Conservation (phyloP, 495 filamentous ascomycete species). For the Aspergillus taichungensis region DNA sequence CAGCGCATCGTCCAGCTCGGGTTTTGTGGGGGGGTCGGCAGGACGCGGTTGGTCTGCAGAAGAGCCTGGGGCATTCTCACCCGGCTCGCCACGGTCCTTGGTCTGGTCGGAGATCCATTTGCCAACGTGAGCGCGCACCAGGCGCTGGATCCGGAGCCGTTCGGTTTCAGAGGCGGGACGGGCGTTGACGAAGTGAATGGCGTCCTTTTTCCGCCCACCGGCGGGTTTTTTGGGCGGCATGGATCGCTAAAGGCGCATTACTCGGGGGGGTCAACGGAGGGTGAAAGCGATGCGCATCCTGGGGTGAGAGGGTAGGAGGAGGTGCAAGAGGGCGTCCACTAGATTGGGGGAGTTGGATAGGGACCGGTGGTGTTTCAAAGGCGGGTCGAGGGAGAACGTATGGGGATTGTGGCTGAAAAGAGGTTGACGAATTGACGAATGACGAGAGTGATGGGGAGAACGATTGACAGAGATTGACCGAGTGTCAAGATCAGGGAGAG, state of each 20-base stretch:
- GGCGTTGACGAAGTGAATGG: slow-evolving; percentile 35
- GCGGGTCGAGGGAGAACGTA: too few relatives aligned
- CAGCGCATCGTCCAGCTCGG: slow-evolving; percentile 2
- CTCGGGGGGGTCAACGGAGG: slow-evolving; percentile 7
- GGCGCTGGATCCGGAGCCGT: slow-evolving; percentile 19
- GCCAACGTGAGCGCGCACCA: slow-evolving; percentile 34
- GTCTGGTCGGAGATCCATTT: slow-evolving; percentile 36
- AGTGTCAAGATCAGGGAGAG: neutral
- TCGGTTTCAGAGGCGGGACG: slow-evolving; percentile 28
- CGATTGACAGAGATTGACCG: neutral
- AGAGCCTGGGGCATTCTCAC: neutral
- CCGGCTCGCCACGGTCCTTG: slow-evolving; percentile 18
- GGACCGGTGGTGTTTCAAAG: too few relatives aligned
- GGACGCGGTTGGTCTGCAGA: neutral
- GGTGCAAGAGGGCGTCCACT: too few relatives aligned
- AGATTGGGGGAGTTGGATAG: too few relatives aligned
- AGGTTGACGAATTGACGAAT: neutral
- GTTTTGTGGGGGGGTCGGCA: neutral
- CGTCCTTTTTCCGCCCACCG: slow-evolving; percentile 16
- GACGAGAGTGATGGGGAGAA: neutral
- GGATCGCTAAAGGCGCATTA: neutral
- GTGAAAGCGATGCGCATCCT: neutral
- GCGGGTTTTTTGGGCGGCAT: slow-evolving; percentile 23
- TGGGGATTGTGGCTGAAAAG: neutral
- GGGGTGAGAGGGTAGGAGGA: neutral